Evolutionary conservation across 176 grass and related monocot genomes (phyloP).

Genomic region (Ampelocalamus luodianensis): DNA sequence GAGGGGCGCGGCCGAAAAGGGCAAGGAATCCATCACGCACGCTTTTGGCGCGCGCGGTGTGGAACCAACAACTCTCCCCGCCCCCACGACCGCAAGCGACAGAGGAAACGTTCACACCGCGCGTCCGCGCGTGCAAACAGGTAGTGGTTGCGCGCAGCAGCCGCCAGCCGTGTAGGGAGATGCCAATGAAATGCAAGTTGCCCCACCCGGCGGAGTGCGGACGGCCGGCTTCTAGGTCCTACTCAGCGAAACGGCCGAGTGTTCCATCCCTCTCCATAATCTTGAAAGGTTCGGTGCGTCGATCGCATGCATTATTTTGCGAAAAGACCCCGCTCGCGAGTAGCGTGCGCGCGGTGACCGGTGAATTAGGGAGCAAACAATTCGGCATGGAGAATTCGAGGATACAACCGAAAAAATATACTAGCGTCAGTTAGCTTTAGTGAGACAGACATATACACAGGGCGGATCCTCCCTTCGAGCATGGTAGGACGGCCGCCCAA

Average conservation of each 20-base stretch:
- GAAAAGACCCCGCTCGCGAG: not conserved
- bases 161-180: not conserved
- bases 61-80: not conserved
- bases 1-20: not conserved
- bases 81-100: slow-evolving; percentile 41
- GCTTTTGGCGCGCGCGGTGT: not conserved
- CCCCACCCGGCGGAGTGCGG: not conserved
- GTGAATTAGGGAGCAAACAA: not conserved
- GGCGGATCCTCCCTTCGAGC: no score
- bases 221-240: not conserved
- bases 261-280: slow-evolving; percentile 18
- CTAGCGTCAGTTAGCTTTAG: not conserved
- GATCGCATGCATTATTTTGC: slow-evolving; percentile 21
- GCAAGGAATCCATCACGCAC: not conserved
- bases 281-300: not conserved
- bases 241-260: slow-evolving; percentile 15
- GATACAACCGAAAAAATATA: not conserved
- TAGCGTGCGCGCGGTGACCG: not conserved
- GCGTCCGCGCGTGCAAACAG: not conserved
- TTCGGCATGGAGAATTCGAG: not conserved
- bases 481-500: no score
- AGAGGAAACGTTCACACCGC: slow-evolving; percentile 11
- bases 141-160: not conserved
- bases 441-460: no score
- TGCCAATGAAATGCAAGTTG: slow-evolving; percentile 9